Evolutionary conservation across 495 filamentous ascomycete species (phyloP), one percentile per base, ranked within the genome.

Genomic region (Podospora didyma): DNA sequence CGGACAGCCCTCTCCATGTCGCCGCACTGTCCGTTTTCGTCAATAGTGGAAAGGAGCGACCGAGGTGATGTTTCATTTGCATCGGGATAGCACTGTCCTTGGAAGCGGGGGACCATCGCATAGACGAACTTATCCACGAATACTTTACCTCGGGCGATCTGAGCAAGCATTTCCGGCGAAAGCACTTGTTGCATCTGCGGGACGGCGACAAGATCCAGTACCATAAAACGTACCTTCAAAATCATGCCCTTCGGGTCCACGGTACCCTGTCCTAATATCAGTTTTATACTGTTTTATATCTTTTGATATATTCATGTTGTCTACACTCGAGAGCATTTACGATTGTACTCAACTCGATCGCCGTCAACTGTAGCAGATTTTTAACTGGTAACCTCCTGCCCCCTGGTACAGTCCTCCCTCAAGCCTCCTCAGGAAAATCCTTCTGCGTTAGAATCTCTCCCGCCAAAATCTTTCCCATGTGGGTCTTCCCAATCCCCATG

Each of bases 391-490:
- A 37, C 34, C 34, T 37, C 34, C 34, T 37, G 14, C 14, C 14
- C 34, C 34, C 34, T 37, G 24, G 34, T 37, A 37, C 14, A 37
- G 34, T 37, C 34, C 34, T 37, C 34, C 34, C 34, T 37, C 34
- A 37, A 37, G 34, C 34, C 34, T 37, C 34, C 34, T 37, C 22
- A 1, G 14, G 9, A 62, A 67, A 66, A 42, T 72, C 62, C 58
- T 53, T 50, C 54, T 60, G 59, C 47, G 46, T 63, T 58, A 81
- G 67, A 61, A 81, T 69, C 53, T 68, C 68, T 2, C 75, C 77
- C 51, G 35, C 35, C 51, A 62, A 62, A 14, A 87, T 68, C 56
- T 62, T 75, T 0, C 82, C 84, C 57, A 85, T 60, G 53, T 86
- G 82, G 7, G 82, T 84, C 57, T 44, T 44, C 51, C 42, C 51